phyloP scores from a whole-genome alignment of 2,329 filamentous ascomycete genomes.

The Botrytis sinoallii region DNA sequence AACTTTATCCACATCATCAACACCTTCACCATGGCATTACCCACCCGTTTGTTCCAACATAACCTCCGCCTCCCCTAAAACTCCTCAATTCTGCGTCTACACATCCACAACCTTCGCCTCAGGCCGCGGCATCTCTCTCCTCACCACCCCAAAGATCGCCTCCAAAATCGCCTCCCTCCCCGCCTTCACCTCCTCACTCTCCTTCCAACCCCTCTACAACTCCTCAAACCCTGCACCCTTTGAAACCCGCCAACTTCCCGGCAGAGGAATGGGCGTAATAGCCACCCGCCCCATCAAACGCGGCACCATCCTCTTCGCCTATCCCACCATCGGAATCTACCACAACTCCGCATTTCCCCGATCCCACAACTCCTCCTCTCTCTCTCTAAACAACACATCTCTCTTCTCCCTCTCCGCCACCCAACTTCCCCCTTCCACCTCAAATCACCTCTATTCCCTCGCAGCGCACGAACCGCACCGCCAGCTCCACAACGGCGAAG shows the following conservation, averaged over 20 bases:
- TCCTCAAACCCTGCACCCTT: constrained; percentile 17
- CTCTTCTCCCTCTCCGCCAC: constrained; percentile 22
- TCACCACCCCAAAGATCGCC: constrained; percentile 30
- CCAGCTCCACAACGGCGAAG: constrained; percentile 6
- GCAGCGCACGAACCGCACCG: constrained; percentile 16
- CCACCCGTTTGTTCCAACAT: not conserved
- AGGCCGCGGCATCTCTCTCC: constrained; percentile 33
- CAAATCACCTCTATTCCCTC: constrained; percentile 20
- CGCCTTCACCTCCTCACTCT: constrained; percentile 21
- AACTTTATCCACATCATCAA: not conserved
- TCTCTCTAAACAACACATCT: not conserved
- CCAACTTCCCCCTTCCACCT: not conserved
- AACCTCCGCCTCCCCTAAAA: not conserved
- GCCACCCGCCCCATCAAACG: constrained; percentile 25
- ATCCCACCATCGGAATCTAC: constrained; percentile 24
- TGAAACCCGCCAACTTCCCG: constrained; percentile 19
- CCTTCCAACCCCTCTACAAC: not conserved
- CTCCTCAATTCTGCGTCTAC: constrained; percentile 30
- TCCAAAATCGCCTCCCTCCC: constrained; percentile 24
- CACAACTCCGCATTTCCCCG: constrained; percentile 24
- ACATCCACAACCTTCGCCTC: constrained; percentile 32
- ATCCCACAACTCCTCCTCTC: not conserved
- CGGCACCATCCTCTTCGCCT: constrained; percentile 25
- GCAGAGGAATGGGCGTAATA: constrained; percentile 26
- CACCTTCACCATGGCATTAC: not conserved